A percentile compares a stretch with the other conserved stretches of the same genome.
Evolutionary conservation across 805 yeast species (phyloP).

Genomic region (Wickerhamomyces sydowiorum): DNA sequence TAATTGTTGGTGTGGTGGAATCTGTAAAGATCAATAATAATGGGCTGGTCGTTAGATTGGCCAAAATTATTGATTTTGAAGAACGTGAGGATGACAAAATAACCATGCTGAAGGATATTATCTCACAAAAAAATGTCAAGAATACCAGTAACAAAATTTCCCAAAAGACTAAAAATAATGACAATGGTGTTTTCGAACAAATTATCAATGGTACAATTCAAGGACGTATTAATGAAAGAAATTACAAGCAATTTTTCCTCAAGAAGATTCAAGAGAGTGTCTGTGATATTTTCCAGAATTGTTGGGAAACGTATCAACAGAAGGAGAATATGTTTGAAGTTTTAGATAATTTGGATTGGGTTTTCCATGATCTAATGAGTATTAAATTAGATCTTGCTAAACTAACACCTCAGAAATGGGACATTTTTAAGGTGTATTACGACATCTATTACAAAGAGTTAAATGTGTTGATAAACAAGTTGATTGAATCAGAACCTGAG

Average conservation of each 20-base stretch:
- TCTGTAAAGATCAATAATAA: conserved; percentile 62
- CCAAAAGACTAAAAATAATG: conserved; percentile 10
- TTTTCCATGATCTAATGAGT: conserved; percentile 69
- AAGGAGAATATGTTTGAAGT: conserved; percentile 46
- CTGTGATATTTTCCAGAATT: conserved; percentile 59
- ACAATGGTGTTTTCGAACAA: conserved; percentile 28
- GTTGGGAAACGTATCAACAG: conserved; percentile 49
- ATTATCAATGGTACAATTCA: conserved; percentile 34
- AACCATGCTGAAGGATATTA: conserved; percentile 26
- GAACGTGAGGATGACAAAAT: conserved; percentile 69
- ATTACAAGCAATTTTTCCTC: conserved; percentile 57
- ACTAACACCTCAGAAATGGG: conserved; percentile 73
- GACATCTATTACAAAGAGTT: conserved; percentile 63
- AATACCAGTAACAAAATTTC: conserved; percentile 9
- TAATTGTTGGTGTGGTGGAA: conserved; percentile 69
- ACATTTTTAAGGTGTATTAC: conserved; percentile 55
- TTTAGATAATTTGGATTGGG: conserved; percentile 72
- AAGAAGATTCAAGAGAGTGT: conserved; percentile 55
- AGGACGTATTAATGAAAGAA: conserved; percentile 43
- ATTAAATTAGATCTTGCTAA: conserved; percentile 53
- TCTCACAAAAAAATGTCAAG: conserved; percentile 20
- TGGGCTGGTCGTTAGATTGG: conserved; percentile 62
- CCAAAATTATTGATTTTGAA: conserved; percentile 77
- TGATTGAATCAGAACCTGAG: conserved; percentile 71
- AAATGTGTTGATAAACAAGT: conserved; percentile 54